Conservation (phyloP, 192 early-diverging fungal genomes). For the Coemansia sp. region DNA sequence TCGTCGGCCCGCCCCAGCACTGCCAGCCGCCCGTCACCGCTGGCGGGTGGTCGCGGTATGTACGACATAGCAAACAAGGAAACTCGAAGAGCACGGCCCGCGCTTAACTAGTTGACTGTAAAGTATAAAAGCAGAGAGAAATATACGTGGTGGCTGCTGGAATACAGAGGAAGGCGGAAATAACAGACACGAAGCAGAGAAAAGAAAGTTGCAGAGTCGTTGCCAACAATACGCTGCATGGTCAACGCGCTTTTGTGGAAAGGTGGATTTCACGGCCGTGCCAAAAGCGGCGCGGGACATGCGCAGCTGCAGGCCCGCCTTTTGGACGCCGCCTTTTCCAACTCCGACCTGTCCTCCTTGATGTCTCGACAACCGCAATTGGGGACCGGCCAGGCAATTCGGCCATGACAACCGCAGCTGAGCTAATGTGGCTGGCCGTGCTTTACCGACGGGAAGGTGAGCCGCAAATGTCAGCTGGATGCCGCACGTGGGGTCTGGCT, state of each 20-base stretch:
- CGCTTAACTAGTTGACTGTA: background rate
- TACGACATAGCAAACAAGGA: constrained; percentile 21
- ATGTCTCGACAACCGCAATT: no score
- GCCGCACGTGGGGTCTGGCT: background rate
- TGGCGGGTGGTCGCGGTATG: constrained; percentile 18
- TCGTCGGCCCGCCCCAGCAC: constrained; percentile 36
- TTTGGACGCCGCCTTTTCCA: background rate
- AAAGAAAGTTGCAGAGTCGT: background rate
- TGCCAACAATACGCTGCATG: constrained; percentile 3
- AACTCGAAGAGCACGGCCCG: background rate
- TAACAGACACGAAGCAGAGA: constrained; percentile 1
- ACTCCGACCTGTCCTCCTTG: background rate
- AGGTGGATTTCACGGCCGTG: background rate
- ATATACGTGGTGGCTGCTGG: no score
- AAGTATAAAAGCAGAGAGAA: no score
- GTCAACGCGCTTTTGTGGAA: constrained; percentile 1
- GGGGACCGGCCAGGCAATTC: background rate
- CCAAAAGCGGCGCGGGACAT: background rate
- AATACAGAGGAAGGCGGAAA: background rate
- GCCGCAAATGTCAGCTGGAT: background rate
- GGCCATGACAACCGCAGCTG: background rate
- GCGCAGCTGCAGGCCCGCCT: background rate
- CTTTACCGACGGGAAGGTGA: background rate
- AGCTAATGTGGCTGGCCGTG: constrained; percentile 2
- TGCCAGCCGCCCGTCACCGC: background rate